Conservation (phyloP, 192 early-diverging fungal species). For the Rhizoclosmatium sp. region DNA sequence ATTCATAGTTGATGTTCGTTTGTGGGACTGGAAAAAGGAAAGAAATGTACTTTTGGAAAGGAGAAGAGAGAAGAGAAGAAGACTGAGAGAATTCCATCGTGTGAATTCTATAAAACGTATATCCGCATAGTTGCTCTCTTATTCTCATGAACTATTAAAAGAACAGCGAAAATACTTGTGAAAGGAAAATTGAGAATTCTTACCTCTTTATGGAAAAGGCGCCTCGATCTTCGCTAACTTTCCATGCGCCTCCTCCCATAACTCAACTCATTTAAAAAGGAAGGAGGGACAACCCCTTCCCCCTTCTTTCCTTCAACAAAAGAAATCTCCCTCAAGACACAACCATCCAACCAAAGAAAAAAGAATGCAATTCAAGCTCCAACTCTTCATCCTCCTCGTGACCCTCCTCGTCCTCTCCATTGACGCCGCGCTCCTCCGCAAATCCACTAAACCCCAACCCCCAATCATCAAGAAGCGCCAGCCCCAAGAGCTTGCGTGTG, state of each 20-base stretch:
- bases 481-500: conserved; percentile 9
- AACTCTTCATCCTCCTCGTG: not conserved
- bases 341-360: not conserved
- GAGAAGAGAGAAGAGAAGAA: too few relatives aligned
- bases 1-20: not conserved
- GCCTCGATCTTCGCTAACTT: not conserved
- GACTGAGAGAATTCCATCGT: too few relatives aligned
- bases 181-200: not conserved
- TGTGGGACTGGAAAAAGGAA: too few relatives aligned
- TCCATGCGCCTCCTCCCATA: not conserved
- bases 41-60: too few relatives aligned
- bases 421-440: not conserved
- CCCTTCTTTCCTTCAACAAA: not conserved
- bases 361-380: not conserved
- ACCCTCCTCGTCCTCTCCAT: not conserved
- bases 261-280: not conserved
- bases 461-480: not conserved
- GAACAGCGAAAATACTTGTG: not conserved
- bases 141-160: too few relatives aligned
- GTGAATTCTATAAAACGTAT: too few relatives aligned
- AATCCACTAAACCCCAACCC: not conserved
- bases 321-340: not conserved
- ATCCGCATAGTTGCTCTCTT: too few relatives aligned
- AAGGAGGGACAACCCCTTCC: too few relatives aligned
- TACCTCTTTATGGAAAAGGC: not conserved